These are phyloP conservation scores for Aplosporella prunicola DNA, from an alignment of 2,329 filamentous ascomycete genomes.

Conservation along the genomic window DNA sequence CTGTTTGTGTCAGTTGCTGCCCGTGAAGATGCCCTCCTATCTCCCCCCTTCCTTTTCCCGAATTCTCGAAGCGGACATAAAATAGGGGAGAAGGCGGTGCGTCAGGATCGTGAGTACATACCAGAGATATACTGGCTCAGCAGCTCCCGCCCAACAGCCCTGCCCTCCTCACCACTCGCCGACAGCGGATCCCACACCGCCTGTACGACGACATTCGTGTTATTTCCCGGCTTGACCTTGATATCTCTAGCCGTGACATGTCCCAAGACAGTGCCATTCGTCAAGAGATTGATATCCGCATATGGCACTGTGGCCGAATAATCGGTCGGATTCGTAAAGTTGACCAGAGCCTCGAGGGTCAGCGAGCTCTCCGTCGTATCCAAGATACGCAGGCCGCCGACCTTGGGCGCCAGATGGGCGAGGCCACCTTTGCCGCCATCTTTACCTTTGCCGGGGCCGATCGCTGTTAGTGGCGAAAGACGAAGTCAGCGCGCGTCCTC, in stretches of 20 bases:
- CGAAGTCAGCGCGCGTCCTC: slow-evolving; percentile 23
- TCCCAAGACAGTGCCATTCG: slow-evolving; percentile 65
- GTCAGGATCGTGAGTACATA: slow-evolving; percentile 24
- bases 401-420: slow-evolving; percentile 48
- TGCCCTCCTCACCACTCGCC: slow-evolving; percentile 52
- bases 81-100: slow-evolving; percentile 1
- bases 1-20: slow-evolving; percentile 26
- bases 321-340: slow-evolving; percentile 81
- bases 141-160: slow-evolving; percentile 57
- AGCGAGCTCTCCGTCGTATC: slow-evolving; percentile 65
- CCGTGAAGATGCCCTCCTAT: too few relatives aligned
- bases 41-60: too few relatives aligned
- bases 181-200: slow-evolving; percentile 65
- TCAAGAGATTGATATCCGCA: slow-evolving; percentile 63
- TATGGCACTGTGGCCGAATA: slow-evolving; percentile 80
- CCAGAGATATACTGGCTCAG: slow-evolving; percentile 80
- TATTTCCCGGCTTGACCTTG: slow-evolving; percentile 57
- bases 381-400: slow-evolving; percentile 62
- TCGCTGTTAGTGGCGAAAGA: slow-evolving; percentile 20
- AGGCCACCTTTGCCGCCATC: slow-evolving; percentile 30
- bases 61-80: too few relatives aligned
- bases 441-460: slow-evolving; percentile 16
- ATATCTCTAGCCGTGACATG: slow-evolving; percentile 61
- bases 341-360: slow-evolving; percentile 60
- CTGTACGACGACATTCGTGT: slow-evolving; percentile 57